Conservation (phyloP, 768 basidiomycete species). For the Tubosaeta sp. region DNA sequence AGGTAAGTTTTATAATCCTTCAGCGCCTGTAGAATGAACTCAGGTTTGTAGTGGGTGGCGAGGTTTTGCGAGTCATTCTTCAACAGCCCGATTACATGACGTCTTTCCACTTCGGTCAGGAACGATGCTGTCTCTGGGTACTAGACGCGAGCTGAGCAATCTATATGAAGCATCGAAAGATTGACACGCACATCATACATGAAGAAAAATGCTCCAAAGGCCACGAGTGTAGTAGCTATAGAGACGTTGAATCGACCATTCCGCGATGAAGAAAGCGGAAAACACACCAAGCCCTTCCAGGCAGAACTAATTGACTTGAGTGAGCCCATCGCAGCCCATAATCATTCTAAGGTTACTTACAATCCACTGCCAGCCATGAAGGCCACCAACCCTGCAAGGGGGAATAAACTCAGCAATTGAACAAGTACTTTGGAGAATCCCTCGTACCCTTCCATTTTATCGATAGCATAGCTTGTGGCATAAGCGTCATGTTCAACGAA, state of each 20-base stretch:
- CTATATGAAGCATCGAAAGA: not conserved
- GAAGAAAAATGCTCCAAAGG: conserved; percentile 38
- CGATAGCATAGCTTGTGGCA: conserved; percentile 31
- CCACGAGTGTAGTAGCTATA: conserved; percentile 19
- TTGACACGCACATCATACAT: conserved; percentile 45
- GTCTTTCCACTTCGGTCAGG: conserved; percentile 43
- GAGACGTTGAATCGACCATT: not conserved
- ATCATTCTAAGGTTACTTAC: conserved; percentile 17
- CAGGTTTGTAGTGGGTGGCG: conserved; percentile 41
- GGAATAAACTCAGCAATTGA: not conserved
- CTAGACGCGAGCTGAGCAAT: conserved; percentile 19
- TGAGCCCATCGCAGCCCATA: conserved; percentile 6
- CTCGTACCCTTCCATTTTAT: conserved; percentile 32
- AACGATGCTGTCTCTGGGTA: conserved; percentile 59
- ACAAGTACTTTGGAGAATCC: conserved; percentile 11
- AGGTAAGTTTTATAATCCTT: conserved; percentile 40
- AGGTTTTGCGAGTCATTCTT: conserved; percentile 43
- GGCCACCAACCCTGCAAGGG: conserved; percentile 20
- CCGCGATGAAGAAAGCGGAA: not conserved
- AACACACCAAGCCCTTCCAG: conserved; percentile 27
- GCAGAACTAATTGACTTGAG: conserved; percentile 22
- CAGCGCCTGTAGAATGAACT: conserved; percentile 48
- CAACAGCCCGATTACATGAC: conserved; percentile 36
- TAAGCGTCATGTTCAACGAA: not conserved
- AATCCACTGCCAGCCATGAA: conserved; percentile 37